Evolutionary conservation across 2,329 filamentous ascomycete species (phyloP), one percentile per base, ranked within the genome.

Genomic region (Colletotrichum sp.): DNA sequence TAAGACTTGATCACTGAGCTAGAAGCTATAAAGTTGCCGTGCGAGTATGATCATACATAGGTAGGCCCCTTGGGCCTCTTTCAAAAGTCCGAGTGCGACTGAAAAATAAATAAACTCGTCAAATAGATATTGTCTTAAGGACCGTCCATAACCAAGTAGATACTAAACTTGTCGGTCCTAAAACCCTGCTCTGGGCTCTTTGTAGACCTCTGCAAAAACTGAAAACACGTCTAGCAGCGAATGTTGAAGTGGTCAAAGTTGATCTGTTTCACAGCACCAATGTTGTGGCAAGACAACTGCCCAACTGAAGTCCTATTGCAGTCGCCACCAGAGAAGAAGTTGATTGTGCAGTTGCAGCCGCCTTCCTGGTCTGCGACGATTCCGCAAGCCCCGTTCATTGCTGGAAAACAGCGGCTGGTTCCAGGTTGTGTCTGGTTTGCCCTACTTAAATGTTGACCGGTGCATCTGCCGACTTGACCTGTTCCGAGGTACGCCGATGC

Each of bases 211-310:
- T 21, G 2, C 6, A 16, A 24, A 21, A 0, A 26, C 6, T 6
- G 8, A 57, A 28, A 28, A 57, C 6, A 28, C 15, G 13, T 24
- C 55, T 26, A 59, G 16, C 59, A 62, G 5, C 59, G 44, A 15
- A 76, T 74, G n/a, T 76, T 60, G 18, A 74, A 76, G 36, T 76
- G 74, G 7, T 76, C 70, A 36, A 74, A 76, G 44, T 76, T 65
- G n/a, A 76, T 65, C 64, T 74, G 70, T 16, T 26, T 36, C n/a
- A 65, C 62, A 3, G 64, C 65, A 8, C 74, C 70, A 2, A 69
- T 66, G 8, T 55, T 36, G 15, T 60, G 67, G 16, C 74, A 76
- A 13, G 49, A 49, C 32, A 76, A 30, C 15, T 32, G 44, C 21
- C 70, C 74, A 7, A 69, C 65, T 34, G 65, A 59, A 16, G 74